Conservation (phyloP, 306 rosid genomes). For the Cicer pinnatifidum region DNA sequence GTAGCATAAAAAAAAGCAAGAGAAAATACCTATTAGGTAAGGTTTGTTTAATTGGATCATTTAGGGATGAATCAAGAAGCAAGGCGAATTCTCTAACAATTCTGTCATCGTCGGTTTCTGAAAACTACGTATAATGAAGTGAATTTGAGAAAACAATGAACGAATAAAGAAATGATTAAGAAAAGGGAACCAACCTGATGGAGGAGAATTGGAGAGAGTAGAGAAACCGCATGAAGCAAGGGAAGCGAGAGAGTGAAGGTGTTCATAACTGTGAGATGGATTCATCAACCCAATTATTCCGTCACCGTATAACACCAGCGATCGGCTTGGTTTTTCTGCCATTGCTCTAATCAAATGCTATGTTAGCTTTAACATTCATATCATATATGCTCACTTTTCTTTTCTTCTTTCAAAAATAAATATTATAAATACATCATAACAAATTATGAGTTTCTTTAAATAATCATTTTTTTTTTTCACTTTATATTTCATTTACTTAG, state of each 20-base stretch:
- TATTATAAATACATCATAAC: too few relatives aligned
- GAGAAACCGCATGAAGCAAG: constrained; percentile 73
- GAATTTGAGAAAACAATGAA: constrained; percentile 46
- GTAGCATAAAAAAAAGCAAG: constrained; percentile 15
- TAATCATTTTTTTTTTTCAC: too few relatives aligned
- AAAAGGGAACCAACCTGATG: constrained; percentile 71
- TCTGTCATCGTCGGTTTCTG: constrained; percentile 89
- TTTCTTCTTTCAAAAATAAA: too few relatives aligned
- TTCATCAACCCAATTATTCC: constrained; percentile 66
- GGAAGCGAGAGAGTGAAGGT: constrained; percentile 72
- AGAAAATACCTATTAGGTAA: constrained; percentile 70
- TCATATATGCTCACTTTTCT: too few relatives aligned
- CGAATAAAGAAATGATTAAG: neutral
- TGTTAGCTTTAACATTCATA: too few relatives aligned
- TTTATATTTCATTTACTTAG: too few relatives aligned
- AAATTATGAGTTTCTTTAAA: too few relatives aligned
- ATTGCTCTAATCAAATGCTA: constrained; percentile 37
- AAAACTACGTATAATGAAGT: constrained; percentile 64
- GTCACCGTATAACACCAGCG: constrained; percentile 72
- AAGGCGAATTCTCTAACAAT: constrained; percentile 77
- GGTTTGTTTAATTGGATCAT: constrained; percentile 50
- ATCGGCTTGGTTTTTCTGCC: constrained; percentile 93
- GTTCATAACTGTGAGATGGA: constrained; percentile 52
- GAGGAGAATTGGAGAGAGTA: constrained; percentile 64
- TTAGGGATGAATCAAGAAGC: constrained; percentile 68